Base-by-base conservation (phyloP, 176 grass and related monocot species). In the Rhynchospora pubera region DNA sequence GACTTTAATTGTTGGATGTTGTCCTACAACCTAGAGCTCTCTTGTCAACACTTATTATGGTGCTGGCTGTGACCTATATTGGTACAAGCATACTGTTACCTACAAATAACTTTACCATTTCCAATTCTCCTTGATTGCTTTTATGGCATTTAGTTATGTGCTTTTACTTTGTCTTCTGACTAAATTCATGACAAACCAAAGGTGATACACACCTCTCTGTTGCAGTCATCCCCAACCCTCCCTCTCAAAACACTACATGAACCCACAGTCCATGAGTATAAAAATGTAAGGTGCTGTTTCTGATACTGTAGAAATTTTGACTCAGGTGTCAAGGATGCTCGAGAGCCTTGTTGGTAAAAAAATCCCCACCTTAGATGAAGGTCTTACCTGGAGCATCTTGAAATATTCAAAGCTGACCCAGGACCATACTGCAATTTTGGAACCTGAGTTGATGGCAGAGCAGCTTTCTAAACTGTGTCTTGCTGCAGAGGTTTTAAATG, bases 401-500 rank as follows among this genome's bases (percentile, higher is more conserved):
- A 96, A 82, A 86, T 96, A 84, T 84, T 16, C 62, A 52, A 86
- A 56, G 86, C 62, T 67, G 78, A 84, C 80, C 53, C 13, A 9
- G 51, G 61, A n/a, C 61, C 51, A 74, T 24, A 32, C 69, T 85
- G 53, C 21, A 46, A 70, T 90, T 62, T 83, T 70, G 72, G 53
- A 87, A 13, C 51, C 59, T 73, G 84, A 53, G 22, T 85, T n/a
- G n/a, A n/a, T n/a, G n/a, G 88, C 88, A 48, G 93, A 88, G 60
- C 84, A 87, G 66, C 83, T 91, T 87, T 51, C 82, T 46, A 96
- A 96, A 16, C 45, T 92, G 57, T 87, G 80, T 57, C 75, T 89
- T 68, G 93, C 90, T 3, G 84, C 88, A 85, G 90, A 90, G 82
- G 85, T 96, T 74, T 87, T 96, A 83, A 80, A 90, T 75, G 93